A percentile compares a stretch with the other conserved stretches of the same genome.
Conservation (phyloP, 768 basidiomycete genomes). For the Lentinus tigrinus region DNA sequence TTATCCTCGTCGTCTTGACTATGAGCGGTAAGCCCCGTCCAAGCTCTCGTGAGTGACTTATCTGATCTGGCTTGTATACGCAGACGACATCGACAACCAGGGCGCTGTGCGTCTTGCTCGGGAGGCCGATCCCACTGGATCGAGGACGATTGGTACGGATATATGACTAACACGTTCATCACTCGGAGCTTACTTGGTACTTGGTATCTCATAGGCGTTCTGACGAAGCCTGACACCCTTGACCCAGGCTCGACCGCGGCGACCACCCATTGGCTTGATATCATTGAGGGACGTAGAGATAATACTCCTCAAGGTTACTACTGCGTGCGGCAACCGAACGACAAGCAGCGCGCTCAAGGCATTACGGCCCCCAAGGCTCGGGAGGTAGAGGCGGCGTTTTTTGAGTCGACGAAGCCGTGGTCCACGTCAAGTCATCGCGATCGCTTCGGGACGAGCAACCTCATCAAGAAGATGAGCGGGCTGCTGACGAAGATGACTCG, state of each 20-base stretch:
- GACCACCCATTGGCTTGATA: constrained; percentile 46
- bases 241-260: constrained; percentile 40
- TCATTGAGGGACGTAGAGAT: constrained; percentile 49
- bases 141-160: constrained; percentile 62
- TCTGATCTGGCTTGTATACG: background rate
- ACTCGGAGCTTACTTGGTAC: too few species aligned
- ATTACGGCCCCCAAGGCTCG: constrained; percentile 41
- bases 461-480: constrained; percentile 50
- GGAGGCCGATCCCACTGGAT: constrained; percentile 54
- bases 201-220: constrained; percentile 45
- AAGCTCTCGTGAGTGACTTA: background rate
- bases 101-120: constrained; percentile 65
- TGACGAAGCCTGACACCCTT: constrained; percentile 70
- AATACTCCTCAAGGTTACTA: constrained; percentile 52
- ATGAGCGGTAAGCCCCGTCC: constrained; percentile 10
- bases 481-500: constrained; percentile 39
- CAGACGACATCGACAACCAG: constrained; percentile 80
- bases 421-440: constrained; percentile 36
- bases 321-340: constrained; percentile 65
- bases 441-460: constrained; percentile 55
- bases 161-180: background rate
- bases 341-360: constrained; percentile 44
- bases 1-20: constrained; percentile 49
- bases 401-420: constrained; percentile 53
- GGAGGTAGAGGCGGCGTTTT: constrained; percentile 42